phyloP scores from a whole-genome alignment of 176 grass and related monocot species.

The Metroxylon sagu region DNA sequence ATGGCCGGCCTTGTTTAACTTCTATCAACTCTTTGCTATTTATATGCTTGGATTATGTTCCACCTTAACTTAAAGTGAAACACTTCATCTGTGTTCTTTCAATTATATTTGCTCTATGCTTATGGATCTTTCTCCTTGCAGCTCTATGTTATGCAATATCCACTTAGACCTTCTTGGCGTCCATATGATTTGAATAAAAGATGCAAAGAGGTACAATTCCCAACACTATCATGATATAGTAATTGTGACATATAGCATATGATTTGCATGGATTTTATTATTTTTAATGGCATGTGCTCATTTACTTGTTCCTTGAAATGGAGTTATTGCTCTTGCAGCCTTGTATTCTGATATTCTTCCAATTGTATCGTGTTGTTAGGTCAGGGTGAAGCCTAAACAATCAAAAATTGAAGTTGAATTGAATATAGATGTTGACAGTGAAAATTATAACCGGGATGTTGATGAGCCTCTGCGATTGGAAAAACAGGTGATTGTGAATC shows the following conservation, averaged over 20 bases:
- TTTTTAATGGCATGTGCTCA: background rate
- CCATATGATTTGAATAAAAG: slow-evolving; percentile 63
- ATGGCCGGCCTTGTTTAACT: no score
- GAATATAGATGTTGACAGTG: slow-evolving; percentile 36
- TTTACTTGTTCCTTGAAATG: no score
- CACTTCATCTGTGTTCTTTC: no score
- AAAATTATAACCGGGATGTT: slow-evolving; percentile 64
- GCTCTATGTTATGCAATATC: slow-evolving; percentile 88
- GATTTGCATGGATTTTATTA: slow-evolving; percentile 5
- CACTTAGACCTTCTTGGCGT: slow-evolving; percentile 77
- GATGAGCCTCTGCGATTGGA: slow-evolving; percentile 25
- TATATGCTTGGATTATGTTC: no score
- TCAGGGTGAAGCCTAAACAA: slow-evolving; percentile 57
- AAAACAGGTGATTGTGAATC: slow-evolving; percentile 40
- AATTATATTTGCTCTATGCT: slow-evolving; percentile 2
- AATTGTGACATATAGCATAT: background rate
- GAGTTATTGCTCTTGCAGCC: no score
- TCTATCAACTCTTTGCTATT: no score
- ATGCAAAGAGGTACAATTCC: slow-evolving; percentile 60
- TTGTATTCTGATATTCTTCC: background rate
- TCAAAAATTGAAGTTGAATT: slow-evolving; percentile 80
- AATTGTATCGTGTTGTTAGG: slow-evolving; percentile 31
- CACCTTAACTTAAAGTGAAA: no score
- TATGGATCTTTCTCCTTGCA: slow-evolving; percentile 33
- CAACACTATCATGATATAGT: background rate